phyloP scores from a whole-genome alignment of 202 grass and related monocot species.

The Musa balbisiana region DNA sequence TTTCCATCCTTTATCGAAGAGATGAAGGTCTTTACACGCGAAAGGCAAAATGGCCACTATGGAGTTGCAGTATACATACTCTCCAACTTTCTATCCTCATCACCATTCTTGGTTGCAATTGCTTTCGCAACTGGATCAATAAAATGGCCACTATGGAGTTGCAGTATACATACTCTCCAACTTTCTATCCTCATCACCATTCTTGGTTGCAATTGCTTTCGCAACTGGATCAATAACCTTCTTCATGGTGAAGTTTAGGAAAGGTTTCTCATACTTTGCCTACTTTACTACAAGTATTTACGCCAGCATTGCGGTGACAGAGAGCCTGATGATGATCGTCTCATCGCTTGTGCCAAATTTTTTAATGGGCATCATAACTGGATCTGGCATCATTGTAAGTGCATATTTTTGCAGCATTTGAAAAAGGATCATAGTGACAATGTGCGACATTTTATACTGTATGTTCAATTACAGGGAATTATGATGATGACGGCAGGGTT shows the following conservation, averaged over 20 bases:
- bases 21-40: conserved; percentile 86
- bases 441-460: neutral
- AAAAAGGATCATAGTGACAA: neutral
- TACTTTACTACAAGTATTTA: conserved; percentile 78
- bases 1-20: conserved; percentile 99
- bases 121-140: conserved; percentile 59
- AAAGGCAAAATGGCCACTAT: conserved; percentile 82
- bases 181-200: conserved; percentile 83
- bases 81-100: conserved; percentile 89
- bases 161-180: conserved; percentile 86
- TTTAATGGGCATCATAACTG: conserved; percentile 85
- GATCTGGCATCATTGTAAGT: conserved; percentile 81
- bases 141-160: conserved; percentile 81
- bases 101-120: conserved; percentile 64
- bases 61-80: conserved; percentile 78
- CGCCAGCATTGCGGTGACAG: conserved; percentile 64
- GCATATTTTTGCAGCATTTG: neutral
- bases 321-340: conserved; percentile 99
- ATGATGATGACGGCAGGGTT: conserved; percentile 98
- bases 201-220: conserved; percentile 55
- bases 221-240: conserved; percentile 64
- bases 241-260: conserved; percentile 80
- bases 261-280: conserved; percentile 42
- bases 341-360: conserved; percentile 88
- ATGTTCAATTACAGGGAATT: conserved; percentile 51